Base-by-base conservation (phyloP, 2,329 filamentous ascomycete species). In the Aureobasidium sp. region DNA sequence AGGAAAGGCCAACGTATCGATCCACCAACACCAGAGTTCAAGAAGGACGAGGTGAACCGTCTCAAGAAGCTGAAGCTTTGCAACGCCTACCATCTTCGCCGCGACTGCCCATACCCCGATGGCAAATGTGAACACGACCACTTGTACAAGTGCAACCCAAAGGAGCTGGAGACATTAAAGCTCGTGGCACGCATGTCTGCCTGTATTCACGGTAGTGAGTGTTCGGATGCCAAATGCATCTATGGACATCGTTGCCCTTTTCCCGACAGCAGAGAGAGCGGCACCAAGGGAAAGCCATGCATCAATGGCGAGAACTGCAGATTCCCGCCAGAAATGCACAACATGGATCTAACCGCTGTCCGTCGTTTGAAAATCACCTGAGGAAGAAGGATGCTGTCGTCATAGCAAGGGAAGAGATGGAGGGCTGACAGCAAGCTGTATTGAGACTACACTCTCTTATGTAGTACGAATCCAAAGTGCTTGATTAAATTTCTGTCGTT, bases 161-260 rank as follows among this genome's bases (percentile, higher is more conserved):
- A 75, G 35, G 83, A 86, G 67, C 69, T 81, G 54, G 75, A 77
- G 22, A 79, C 79, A n/a, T 72, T 86, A 60, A 78, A 78, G 29
- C 79, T 82, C 27, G 81, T 86, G 22, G 83, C 84, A 52, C 80
- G 84, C 56, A 85, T 85, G 82, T 84, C 82, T 3, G 82, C 83
- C 27, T 87, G 84, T 68, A 77, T 78, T 62, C 81, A 82, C 67
- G 82, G 82, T 12, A 76, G 79, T 54, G 77, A 77, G 15, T 87
- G 84, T 67, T 76, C 82, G 56, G 84, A 86, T 63, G 70, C 77
- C 1, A 80, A 81, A 63, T 87, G 84, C 72, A 85, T 86, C 57
- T 86, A 85, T 68, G 84, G 84, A 24, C 84, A 87, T 70, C 79
- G 81, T 39, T 87, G 84, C 68, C 82, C 82, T 19, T 81, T 82